Evolutionary conservation across 805 yeast genomes (phyloP).

Genomic region (Candida peoriensis): DNA sequence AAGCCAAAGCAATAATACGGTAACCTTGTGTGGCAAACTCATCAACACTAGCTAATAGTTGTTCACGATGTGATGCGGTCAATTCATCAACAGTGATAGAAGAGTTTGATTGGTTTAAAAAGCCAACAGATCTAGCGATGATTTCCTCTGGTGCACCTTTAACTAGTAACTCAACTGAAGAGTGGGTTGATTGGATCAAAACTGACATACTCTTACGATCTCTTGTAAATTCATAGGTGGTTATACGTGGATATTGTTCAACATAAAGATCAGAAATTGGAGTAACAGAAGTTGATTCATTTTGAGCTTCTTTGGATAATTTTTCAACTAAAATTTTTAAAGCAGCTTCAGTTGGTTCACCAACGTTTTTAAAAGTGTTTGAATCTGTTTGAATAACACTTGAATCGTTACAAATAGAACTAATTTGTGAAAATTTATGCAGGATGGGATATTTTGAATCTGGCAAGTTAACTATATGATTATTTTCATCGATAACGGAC

Average conservation of each 20-base stretch:
- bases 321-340: constrained; percentile 37
- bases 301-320: constrained; percentile 18
- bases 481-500: constrained; percentile 18
- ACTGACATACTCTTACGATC: constrained; percentile 52
- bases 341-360: constrained; percentile 57
- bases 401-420: constrained; percentile 35
- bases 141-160: constrained; percentile 56
- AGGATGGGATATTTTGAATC: constrained; percentile 28
- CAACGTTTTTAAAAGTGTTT: constrained; percentile 30
- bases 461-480: constrained; percentile 29
- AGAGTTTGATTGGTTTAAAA: constrained; percentile 28
- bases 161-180: constrained; percentile 30
- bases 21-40: constrained; percentile 32
- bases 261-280: constrained; percentile 23
- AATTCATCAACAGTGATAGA: constrained; percentile 20
- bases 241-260: constrained; percentile 24
- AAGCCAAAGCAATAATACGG: constrained; percentile 29
- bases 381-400: constrained; percentile 26
- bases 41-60: constrained; percentile 32
- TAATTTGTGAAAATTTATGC: constrained; percentile 26
- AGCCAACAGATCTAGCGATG: constrained; percentile 35
- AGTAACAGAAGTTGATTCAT: constrained; percentile 30
- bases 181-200: constrained; percentile 27
- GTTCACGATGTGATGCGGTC: constrained; percentile 27
- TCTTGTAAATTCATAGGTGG: constrained; percentile 43